A percentile compares a stretch with the other conserved stretches of the same genome.
These are phyloP conservation scores for Trichoderma lentiforme DNA, from an alignment of 2,329 filamentous ascomycete species.

Conservation along the genomic window DNA sequence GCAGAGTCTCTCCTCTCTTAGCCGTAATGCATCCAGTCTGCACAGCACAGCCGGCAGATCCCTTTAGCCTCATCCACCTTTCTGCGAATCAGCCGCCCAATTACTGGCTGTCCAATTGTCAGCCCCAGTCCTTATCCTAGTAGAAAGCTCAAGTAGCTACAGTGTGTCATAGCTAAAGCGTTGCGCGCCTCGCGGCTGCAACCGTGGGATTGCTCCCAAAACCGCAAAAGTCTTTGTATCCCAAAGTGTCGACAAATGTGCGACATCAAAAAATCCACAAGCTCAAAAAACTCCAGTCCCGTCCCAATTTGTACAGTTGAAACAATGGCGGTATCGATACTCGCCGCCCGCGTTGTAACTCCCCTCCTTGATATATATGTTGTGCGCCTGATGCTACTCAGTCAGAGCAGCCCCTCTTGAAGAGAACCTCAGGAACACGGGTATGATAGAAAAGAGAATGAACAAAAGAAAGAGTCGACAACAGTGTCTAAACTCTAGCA, in stretches of 20 bases:
- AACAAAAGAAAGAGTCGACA: background rate
- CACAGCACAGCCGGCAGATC: background rate
- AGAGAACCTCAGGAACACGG: background rate
- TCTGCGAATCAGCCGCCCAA: background rate
- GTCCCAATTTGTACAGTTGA: background rate
- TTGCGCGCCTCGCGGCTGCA: background rate
- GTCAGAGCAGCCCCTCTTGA: background rate
- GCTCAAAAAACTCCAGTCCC: background rate
- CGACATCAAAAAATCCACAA: background rate
- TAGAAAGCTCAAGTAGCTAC: background rate
- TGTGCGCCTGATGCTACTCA: background rate
- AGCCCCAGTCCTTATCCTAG: background rate
- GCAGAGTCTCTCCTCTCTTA: background rate
- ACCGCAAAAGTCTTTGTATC: background rate
- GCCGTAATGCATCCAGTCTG: background rate
- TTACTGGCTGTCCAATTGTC: constrained; percentile 2
- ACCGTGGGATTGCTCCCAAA: constrained; percentile 1
- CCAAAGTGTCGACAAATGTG: background rate
- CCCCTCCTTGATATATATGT: background rate
- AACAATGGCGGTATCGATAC: background rate
- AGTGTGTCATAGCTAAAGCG: background rate
- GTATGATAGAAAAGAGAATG: background rate
- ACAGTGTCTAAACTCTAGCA: background rate
- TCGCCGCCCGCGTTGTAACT: background rate
- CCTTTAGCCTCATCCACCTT: constrained; percentile 10